A percentile compares a stretch with the other conserved stretches of the same genome.
Conservation (phyloP, 1,139 yeast genomes). For the Protomyces pachydermus region DNA sequence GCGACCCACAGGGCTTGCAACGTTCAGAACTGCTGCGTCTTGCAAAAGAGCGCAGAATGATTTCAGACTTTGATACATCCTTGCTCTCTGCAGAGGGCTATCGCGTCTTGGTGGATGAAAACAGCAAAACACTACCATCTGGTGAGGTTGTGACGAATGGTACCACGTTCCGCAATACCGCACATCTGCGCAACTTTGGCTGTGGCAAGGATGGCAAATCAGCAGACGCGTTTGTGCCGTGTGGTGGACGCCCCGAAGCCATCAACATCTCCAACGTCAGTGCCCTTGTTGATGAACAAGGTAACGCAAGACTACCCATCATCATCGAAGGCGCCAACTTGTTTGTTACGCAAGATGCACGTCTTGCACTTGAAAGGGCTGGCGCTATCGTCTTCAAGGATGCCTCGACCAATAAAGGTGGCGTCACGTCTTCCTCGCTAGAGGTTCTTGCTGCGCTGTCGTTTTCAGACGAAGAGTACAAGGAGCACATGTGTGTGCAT, state of each 20-base stretch:
- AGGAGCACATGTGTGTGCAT: slow-evolving; percentile 67
- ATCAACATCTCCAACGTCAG: slow-evolving; percentile 81
- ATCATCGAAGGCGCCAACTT: slow-evolving; percentile 97
- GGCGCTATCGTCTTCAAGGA: slow-evolving; percentile 87
- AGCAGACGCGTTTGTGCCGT: slow-evolving; percentile 80
- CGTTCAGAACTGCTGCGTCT: slow-evolving; percentile 70
- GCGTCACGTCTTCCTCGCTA: slow-evolving; percentile 93
- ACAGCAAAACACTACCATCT: slow-evolving; percentile 68
- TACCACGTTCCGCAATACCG: slow-evolving; percentile 83
- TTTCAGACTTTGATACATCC: slow-evolving; percentile 60
- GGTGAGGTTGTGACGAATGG: slow-evolving; percentile 77
- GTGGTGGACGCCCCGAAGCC: slow-evolving; percentile 98
- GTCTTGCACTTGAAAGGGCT: slow-evolving; percentile 74
- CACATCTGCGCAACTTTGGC: slow-evolving; percentile 56
- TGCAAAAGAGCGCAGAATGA: slow-evolving; percentile 73
- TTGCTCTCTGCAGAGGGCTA: slow-evolving; percentile 72
- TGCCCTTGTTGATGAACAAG: slow-evolving; percentile 69
- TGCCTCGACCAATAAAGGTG: slow-evolving; percentile 97
- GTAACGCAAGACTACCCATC: slow-evolving; percentile 73
- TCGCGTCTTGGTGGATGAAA: slow-evolving; percentile 79
- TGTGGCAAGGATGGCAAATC: slow-evolving; percentile 53
- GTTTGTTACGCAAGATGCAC: slow-evolving; percentile 91
- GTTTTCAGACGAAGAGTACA: slow-evolving; percentile 78
- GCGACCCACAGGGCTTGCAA: slow-evolving; percentile 85
- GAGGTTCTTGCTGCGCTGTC: slow-evolving; percentile 94